Evolutionary conservation across 768 basidiomycete genomes (phyloP).

Genomic region (Boletus rubescentipes): DNA sequence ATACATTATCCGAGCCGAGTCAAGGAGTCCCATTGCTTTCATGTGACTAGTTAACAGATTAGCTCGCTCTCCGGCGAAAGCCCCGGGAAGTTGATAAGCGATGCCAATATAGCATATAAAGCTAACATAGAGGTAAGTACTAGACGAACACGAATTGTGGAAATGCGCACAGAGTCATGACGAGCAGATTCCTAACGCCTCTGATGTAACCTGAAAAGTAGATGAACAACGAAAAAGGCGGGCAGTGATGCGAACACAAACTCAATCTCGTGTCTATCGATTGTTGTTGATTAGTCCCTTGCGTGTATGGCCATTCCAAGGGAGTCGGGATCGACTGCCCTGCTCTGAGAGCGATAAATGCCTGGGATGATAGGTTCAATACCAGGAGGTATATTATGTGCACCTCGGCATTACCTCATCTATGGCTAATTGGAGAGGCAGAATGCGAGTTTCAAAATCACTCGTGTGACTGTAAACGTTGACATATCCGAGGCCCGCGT

Average conservation of each 20-base stretch:
- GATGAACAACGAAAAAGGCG: neutral
- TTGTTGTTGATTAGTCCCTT: conserved; percentile 66
- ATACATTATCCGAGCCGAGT: conserved; percentile 64
- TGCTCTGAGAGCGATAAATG: conserved; percentile 68
- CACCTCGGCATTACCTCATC: conserved; percentile 49
- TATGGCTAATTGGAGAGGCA: conserved; percentile 80
- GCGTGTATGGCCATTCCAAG: conserved; percentile 70
- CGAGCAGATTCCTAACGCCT: conserved; percentile 60
- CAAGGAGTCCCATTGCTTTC: conserved; percentile 77
- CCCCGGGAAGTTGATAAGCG: conserved; percentile 74
- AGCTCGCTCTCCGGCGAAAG: conserved; percentile 65
- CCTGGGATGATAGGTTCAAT: conserved; percentile 38
- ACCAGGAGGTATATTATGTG: neutral
- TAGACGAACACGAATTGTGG: neutral
- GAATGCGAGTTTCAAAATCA: conserved; percentile 63
- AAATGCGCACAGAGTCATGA: conserved; percentile 58
- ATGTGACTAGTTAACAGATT: conserved; percentile 65
- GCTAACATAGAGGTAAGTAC: conserved; percentile 31
- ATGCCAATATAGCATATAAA: conserved; percentile 74
- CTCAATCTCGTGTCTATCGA: conserved; percentile 53
- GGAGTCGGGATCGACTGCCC: conserved; percentile 56
- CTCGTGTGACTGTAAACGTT: conserved; percentile 65
- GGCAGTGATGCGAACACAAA: conserved; percentile 29
- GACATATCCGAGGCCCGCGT: conserved; percentile 63
- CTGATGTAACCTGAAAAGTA: conserved; percentile 52